A percentile compares a stretch with the other conserved stretches of the same genome.
Evolutionary conservation across 352 stramenopile genomes (phyloP).

Genomic region (Phytopythium kandeliae): DNA sequence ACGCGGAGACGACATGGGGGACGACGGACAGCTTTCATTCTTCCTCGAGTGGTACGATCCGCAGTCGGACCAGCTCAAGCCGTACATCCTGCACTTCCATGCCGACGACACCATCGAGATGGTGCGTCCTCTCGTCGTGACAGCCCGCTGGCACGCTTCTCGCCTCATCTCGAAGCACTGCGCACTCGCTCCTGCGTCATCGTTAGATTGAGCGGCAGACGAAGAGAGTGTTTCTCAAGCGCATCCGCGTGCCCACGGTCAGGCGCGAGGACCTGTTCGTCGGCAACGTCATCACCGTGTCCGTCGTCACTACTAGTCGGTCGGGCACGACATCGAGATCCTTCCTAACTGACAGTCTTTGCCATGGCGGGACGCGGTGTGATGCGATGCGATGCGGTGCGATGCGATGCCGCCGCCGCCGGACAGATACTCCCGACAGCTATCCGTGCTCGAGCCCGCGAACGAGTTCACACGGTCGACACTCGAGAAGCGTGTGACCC

Average conservation of each 20-base stretch:
- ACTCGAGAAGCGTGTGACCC: conserved; percentile 25
- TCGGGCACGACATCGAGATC: no score
- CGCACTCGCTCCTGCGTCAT: no score
- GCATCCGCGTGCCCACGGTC: conserved; percentile 66
- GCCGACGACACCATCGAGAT: conserved; percentile 68
- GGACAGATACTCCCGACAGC: conserved; percentile 63
- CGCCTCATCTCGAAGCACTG: no score
- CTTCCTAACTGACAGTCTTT: not conserved
- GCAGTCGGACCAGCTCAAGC: conserved; percentile 60
- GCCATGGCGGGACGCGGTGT: no score
- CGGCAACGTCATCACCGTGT: conserved; percentile 67
- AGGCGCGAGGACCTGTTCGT: conserved; percentile 61
- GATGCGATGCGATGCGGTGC: no score
- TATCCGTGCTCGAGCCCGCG: conserved; percentile 56
- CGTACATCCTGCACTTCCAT: conserved; percentile 72
- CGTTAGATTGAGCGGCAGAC: conserved; percentile 45
- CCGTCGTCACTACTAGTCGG: conserved; percentile 7
- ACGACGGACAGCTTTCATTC: conserved; percentile 65
- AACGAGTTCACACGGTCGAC: conserved; percentile 57
- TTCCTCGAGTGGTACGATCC: conserved; percentile 77
- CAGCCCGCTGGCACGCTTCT: no score
- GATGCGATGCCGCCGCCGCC: no score
- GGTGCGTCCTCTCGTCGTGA: conserved; percentile 22
- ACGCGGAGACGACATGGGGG: conserved; percentile 16
- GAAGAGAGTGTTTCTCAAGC: conserved; percentile 69